Conservation (phyloP, 805 yeast species). For the Citeromyces nyonsensis region DNA sequence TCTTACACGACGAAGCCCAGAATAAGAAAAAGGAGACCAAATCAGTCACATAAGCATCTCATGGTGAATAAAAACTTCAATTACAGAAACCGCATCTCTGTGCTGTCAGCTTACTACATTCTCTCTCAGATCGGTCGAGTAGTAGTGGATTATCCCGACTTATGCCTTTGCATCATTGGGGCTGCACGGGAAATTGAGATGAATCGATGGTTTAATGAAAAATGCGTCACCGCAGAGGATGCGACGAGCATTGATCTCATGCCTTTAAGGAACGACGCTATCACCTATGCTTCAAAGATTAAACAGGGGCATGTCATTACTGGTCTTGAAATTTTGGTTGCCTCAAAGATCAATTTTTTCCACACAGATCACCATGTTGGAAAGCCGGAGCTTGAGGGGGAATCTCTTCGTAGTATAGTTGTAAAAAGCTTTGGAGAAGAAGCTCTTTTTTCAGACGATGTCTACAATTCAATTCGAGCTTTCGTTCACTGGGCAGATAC, state of each 20-base stretch:
- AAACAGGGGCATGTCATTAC: conserved; percentile 16
- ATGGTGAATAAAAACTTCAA: conserved; percentile 17
- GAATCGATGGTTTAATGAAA: conserved; percentile 32
- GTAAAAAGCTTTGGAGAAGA: conserved; percentile 21
- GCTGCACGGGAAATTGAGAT: conserved; percentile 31
- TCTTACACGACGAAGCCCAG: conserved; percentile 24
- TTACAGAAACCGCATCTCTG: conserved; percentile 16
- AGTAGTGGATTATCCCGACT: conserved; percentile 17
- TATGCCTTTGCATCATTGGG: conserved; percentile 31
- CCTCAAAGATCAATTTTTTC: conserved; percentile 32
- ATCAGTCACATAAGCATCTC: conserved; percentile 29
- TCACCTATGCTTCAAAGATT: conserved; percentile 15
- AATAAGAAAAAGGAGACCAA: conserved; percentile 28
- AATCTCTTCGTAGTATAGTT: conserved; percentile 21
- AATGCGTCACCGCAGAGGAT: conserved; percentile 20
- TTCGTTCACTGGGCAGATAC: conserved; percentile 42
- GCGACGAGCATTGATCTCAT: conserved; percentile 17
- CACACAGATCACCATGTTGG: conserved; percentile 42
- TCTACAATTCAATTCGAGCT: conserved; percentile 29
- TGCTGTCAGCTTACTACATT: conserved; percentile 26
- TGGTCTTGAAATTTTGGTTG: conserved; percentile 26
- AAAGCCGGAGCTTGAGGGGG: conserved; percentile 27
- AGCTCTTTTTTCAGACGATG: conserved; percentile 21
- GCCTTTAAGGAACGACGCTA: conserved; percentile 13
- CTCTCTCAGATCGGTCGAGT: conserved; percentile 21